Percentiles rank a stretch among this genome's conserved stretches.
Conservation (phyloP, 225 moss, liverwort and hornwort species). For the Polytrichum formosum region DNA sequence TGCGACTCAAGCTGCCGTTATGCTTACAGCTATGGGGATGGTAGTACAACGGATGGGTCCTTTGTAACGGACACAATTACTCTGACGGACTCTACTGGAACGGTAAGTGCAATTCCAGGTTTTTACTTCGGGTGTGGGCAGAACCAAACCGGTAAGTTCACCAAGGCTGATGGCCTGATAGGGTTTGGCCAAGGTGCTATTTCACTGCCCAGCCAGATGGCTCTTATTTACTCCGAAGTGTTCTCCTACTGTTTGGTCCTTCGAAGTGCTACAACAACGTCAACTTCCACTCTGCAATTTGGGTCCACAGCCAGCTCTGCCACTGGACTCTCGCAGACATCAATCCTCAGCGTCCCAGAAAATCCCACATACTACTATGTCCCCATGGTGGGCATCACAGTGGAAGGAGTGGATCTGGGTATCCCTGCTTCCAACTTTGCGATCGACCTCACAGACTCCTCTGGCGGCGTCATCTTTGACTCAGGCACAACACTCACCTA, state of each 20-base stretch:
- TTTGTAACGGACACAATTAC: slow-evolving; percentile 30
- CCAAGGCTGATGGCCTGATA: slow-evolving; percentile 28
- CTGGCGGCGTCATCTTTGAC: background rate
- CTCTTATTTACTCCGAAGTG: slow-evolving; percentile 13
- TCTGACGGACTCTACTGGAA: slow-evolving; percentile 15
- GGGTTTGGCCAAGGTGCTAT: slow-evolving; percentile 39
- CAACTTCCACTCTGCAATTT: slow-evolving; percentile 22
- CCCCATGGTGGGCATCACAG: background rate
- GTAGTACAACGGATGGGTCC: slow-evolving; percentile 28
- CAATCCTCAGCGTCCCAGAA: background rate
- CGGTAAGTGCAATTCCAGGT: slow-evolving; percentile 3
- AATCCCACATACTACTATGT: background rate
- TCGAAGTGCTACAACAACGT: slow-evolving; percentile 17
- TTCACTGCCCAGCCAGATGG: slow-evolving; percentile 31
- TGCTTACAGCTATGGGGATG: slow-evolving; percentile 31
- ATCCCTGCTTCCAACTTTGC: background rate
- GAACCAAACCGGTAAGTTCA: slow-evolving; percentile 25
- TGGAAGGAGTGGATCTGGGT: background rate
- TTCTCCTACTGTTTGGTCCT: slow-evolving; percentile 50
- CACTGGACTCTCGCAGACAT: background rate
- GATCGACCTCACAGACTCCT: background rate
- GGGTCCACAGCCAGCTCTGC: slow-evolving; percentile 13
- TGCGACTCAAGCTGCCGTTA: background rate
- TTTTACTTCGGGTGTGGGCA: slow-evolving; percentile 47
- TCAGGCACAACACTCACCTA: background rate